A percentile compares a stretch with the other conserved stretches of the same genome.
Evolutionary conservation across 345 rosid genomes (phyloP).

Genomic region (Erucastrum elatum): DNA sequence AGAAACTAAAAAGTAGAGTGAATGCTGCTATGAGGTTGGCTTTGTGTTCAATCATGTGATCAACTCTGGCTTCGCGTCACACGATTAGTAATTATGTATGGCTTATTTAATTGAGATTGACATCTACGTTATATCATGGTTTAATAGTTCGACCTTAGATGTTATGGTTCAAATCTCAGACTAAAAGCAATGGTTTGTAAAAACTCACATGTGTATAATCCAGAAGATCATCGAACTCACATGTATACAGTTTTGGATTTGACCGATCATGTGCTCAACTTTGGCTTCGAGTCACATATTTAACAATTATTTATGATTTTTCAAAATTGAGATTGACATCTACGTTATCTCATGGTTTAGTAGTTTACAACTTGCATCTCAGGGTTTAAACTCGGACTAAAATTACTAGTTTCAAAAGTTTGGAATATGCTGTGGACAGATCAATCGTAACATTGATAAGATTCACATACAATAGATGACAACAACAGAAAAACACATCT

Average conservation of each 20-base stretch:
- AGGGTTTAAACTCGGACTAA: not conserved
- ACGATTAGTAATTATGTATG: conserved; percentile 2
- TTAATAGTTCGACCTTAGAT: not conserved
- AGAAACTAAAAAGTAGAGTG: not conserved
- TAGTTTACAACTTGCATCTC: not conserved
- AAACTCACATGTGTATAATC: not conserved
- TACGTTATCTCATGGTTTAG: not conserved
- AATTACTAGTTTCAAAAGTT: not conserved
- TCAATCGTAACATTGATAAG: not conserved
- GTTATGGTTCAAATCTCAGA: not conserved
- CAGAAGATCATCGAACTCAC: not conserved
- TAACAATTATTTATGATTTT: conserved; percentile 1
- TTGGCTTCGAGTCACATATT: not conserved
- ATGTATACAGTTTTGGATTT: conserved; percentile 7
- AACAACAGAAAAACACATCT: not conserved
- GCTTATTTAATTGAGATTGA: not conserved
- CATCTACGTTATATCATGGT: conserved; percentile 2
- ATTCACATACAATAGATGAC: not conserved
- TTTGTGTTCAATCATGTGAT: conserved; percentile 14
- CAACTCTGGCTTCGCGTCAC: not conserved
- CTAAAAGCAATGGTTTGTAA: not conserved
- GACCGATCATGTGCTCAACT: conserved; percentile 13
- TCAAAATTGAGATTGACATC: not conserved
- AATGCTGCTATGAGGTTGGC: not conserved
- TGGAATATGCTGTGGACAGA: not conserved